phyloP scores from a whole-genome alignment of 2,329 filamentous ascomycete genomes.

The Fonsecaea pedrosoi region DNA sequence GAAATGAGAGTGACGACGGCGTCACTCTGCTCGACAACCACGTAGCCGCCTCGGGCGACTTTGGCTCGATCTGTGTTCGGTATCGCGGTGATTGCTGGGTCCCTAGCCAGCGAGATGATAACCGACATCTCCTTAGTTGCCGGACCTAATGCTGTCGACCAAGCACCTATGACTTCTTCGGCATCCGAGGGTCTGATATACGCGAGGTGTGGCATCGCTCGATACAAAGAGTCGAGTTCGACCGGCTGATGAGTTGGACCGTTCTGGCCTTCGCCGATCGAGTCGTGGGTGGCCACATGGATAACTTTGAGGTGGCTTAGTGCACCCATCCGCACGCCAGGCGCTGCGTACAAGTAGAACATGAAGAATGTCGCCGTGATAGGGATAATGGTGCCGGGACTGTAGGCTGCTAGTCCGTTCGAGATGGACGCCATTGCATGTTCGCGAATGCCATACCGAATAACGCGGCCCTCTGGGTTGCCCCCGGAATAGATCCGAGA shows the following conservation, averaged over 20 bases:
- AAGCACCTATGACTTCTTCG: slow-evolving; percentile 64
- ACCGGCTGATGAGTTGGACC: slow-evolving; percentile 68
- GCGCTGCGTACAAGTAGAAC: slow-evolving; percentile 52
- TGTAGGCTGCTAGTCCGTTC: slow-evolving; percentile 72
- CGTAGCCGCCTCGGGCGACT: slow-evolving; percentile 49
- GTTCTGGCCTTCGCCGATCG: slow-evolving; percentile 64
- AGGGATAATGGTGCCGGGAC: slow-evolving; percentile 56
- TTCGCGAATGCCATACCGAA: slow-evolving; percentile 67
- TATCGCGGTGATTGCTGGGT: slow-evolving; percentile 6
- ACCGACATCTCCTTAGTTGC: slow-evolving; percentile 41
- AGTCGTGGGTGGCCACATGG: slow-evolving; percentile 66
- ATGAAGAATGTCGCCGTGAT: slow-evolving; percentile 43
- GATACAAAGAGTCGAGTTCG: slow-evolving; percentile 60
- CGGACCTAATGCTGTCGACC: slow-evolving; percentile 54
- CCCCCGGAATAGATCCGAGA: slow-evolving; percentile 43
- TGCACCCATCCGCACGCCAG: slow-evolving; percentile 65
- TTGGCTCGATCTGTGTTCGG: slow-evolving; percentile 43
- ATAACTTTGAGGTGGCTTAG: slow-evolving; percentile 61
- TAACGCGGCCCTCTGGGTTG: slow-evolving; percentile 52
- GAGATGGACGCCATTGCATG: slow-evolving; percentile 77
- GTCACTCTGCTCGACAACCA: slow-evolving; percentile 41
- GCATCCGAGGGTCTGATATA: slow-evolving; percentile 65
- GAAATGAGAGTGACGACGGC: slow-evolving; percentile 54
- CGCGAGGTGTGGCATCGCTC: slow-evolving; percentile 65
- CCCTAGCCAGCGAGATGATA: slow-evolving; percentile 47